A percentile compares a stretch with the other conserved stretches of the same genome.
These are phyloP conservation scores for Aspergillus puulaauensis DNA, from an alignment of 2,329 filamentous ascomycete genomes.

Conservation along the genomic window DNA sequence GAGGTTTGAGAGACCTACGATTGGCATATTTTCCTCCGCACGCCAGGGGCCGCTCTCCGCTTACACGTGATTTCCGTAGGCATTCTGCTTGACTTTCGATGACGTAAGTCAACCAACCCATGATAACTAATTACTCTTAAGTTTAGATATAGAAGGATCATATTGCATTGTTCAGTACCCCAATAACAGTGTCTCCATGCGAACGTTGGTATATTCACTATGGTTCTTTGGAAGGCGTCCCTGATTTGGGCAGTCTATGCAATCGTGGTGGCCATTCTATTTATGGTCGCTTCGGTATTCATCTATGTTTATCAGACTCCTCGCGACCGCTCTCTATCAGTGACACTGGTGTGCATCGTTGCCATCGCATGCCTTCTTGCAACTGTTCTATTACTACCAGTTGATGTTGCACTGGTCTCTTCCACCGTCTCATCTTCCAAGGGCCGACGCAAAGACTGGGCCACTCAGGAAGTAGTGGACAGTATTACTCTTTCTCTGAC, in stretches of 20 bases:
- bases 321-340: conserved; percentile 76
- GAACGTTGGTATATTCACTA: conserved; percentile 30
- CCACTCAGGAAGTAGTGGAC: conserved; percentile 75
- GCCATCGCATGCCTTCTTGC: conserved; percentile 85
- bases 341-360: conserved; percentile 81
- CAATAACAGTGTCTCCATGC: conserved; percentile 10
- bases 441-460: conserved; percentile 92
- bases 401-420: conserved; percentile 92
- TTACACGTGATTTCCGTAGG: conserved; percentile 16
- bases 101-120: conserved; percentile 17
- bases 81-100: conserved; percentile 6
- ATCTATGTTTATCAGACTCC: conserved; percentile 90
- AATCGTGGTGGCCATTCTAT: conserved; percentile 72
- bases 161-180: not conserved
- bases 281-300: conserved; percentile 77
- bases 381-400: conserved; percentile 86
- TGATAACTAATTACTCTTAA: too few species aligned
- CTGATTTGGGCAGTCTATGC: conserved; percentile 96
- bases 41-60: conserved; percentile 1
- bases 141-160: not conserved
- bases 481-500: conserved; percentile 77
- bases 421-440: conserved; percentile 74
- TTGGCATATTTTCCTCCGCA: conserved; percentile 7
- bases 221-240: conserved; percentile 77
- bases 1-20: not conserved